These are phyloP conservation scores for Ambispora gerdemannii DNA, from an alignment of 192 early-diverging fungal genomes.

Conservation along the genomic window DNA sequence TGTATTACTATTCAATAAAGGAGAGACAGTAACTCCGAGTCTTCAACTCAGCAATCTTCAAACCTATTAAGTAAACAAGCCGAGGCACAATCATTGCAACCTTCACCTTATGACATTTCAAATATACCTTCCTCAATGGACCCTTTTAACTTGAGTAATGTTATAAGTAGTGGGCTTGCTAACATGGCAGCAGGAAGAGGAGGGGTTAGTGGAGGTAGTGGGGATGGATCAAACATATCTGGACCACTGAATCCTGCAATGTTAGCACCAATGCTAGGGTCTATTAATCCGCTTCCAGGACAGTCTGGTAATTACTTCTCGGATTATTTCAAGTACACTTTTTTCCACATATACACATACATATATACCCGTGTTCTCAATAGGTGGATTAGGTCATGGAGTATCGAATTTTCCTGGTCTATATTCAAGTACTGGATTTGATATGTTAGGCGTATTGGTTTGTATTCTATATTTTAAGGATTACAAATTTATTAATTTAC, in stretches of 20 bases:
- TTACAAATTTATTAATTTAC: constrained; percentile 2
- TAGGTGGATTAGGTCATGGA: background rate
- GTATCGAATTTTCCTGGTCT: constrained; percentile 35
- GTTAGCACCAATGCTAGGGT: background rate
- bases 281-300: background rate
- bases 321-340: background rate
- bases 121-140: constrained; percentile 23
- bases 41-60: background rate
- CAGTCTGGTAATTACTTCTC: background rate
- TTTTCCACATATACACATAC: background rate
- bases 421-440: constrained; percentile 51
- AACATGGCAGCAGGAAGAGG: too few species aligned
- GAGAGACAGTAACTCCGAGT: background rate
- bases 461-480: background rate
- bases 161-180: background rate
- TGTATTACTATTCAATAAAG: too few species aligned
- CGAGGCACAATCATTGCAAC: background rate
- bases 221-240: background rate
- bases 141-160: constrained; percentile 7
- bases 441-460: constrained; percentile 44
- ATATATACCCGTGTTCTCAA: too few species aligned
- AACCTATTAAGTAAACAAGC: background rate
- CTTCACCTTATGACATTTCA: constrained; percentile 18
- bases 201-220: too few species aligned
- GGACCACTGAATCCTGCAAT: background rate